Evolutionary conservation across 2,329 filamentous ascomycete genomes (phyloP).

Genomic region (Trichoderma semiorbis): DNA sequence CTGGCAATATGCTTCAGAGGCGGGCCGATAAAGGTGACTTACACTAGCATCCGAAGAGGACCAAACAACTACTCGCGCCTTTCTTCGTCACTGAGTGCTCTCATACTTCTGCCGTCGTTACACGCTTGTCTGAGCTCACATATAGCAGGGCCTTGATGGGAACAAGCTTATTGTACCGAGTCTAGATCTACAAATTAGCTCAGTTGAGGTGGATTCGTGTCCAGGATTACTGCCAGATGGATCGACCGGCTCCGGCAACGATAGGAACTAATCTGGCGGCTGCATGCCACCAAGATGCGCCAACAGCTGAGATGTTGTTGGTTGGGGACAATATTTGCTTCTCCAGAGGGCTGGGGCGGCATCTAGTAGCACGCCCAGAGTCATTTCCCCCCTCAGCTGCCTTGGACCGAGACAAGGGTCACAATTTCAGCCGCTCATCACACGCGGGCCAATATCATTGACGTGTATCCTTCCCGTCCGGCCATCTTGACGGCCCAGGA

Average conservation of each 20-base stretch:
- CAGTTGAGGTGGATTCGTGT: background rate
- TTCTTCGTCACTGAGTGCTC: background rate
- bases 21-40: background rate
- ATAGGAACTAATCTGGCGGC: background rate
- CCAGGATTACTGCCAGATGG: slow-evolving; percentile 3
- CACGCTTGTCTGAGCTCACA: background rate
- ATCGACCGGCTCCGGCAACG: background rate
- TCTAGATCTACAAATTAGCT: background rate
- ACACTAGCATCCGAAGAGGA: background rate
- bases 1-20: background rate
- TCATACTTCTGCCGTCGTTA: background rate
- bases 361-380: background rate
- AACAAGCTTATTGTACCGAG: background rate
- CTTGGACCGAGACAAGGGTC: background rate
- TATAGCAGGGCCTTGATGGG: background rate
- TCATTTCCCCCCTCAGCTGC: slow-evolving; percentile 8
- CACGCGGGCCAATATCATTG: background rate
- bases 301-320: too few relatives aligned
- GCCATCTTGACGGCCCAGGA: background rate
- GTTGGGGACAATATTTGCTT: too few relatives aligned
- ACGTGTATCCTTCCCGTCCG: background rate
- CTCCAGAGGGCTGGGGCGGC: background rate
- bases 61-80: background rate
- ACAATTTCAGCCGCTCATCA: background rate
- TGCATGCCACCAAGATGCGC: too few relatives aligned